Evolutionary conservation across 2,329 filamentous ascomycete species (phyloP), one percentile per base, ranked within the genome.

Genomic region (Plenodomus biglobosus): DNA sequence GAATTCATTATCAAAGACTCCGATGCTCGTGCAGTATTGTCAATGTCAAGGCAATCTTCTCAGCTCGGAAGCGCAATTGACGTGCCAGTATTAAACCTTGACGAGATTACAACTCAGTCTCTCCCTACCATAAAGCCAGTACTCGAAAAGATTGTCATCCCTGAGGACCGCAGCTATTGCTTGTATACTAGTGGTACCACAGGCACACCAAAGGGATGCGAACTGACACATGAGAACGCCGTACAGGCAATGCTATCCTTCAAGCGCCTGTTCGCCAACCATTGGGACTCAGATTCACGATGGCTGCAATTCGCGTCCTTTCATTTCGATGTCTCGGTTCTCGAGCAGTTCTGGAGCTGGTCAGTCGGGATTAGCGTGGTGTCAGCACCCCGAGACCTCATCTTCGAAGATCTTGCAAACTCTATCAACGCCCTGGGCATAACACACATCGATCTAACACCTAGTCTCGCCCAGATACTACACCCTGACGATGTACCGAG

Each of bases 341-440:
- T 96, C 0, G 92, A 96, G 65, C 92, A 96, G 63, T 96, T 92
- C 68, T 96, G 90, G 90, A 94, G 86, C 48, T 96, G 92, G 92
- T 90, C 87, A 21, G 88, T 94, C 1, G 91, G 91, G 1, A 91
- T 96, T 20, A 86, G 87, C 3, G 81, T 96, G 0, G 87, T 92
- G 1, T 85, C 88, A 2, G 91, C 89, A 6, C 88, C 90, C 0
- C 82, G 89, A 56, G 91, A 96, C 65, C 66, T 96, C 1, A 86
- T 96, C 1, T 85, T 96, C 27, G 89, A 94, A 59, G 90, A 96
- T 60, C 77, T 96, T 15, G 79, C 87, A 1, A 81, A 80, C 1
- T 84, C 86, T 0, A 92, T 96, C 48, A 82, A 81, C 16, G 78
- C 77, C 18, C 78, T 95, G 3, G 73, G 77, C 8, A 92, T 96